phyloP scores from a whole-genome alignment of 2,329 filamentous ascomycete species.

The Alternaria triticina region DNA sequence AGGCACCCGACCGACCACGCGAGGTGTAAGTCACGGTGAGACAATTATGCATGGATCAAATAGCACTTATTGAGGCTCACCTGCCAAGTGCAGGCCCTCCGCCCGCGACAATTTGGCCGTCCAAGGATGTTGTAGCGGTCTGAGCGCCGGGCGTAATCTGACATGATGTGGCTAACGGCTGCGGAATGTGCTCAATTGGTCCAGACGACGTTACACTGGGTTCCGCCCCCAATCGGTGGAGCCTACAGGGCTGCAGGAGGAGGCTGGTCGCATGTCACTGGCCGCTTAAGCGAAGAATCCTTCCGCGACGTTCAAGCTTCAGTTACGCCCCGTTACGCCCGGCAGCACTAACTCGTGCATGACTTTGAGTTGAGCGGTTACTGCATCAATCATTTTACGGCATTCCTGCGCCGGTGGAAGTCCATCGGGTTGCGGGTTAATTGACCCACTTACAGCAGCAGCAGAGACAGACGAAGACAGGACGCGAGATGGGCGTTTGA shows the following conservation, averaged over 20 bases:
- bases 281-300: slow-evolving; percentile 21
- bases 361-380: slow-evolving; percentile 19
- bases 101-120: slow-evolving; percentile 6
- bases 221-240: slow-evolving; percentile 19
- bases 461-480: not conserved
- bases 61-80: slow-evolving; percentile 19
- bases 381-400: slow-evolving; percentile 20
- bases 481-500: slow-evolving; percentile 25
- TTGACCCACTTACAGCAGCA: slow-evolving; percentile 10
- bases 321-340: slow-evolving; percentile 23
- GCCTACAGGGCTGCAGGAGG: slow-evolving; percentile 14
- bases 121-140: slow-evolving; percentile 9
- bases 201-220: slow-evolving; percentile 2
- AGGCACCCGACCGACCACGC: slow-evolving; percentile 5
- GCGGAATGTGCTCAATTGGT: slow-evolving; percentile 19
- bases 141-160: slow-evolving; percentile 34
- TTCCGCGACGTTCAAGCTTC: slow-evolving; percentile 24
- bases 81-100: slow-evolving; percentile 8
- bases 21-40: slow-evolving; percentile 21
- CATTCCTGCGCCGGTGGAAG: not conserved
- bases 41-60: slow-evolving; percentile 14
- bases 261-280: slow-evolving; percentile 11
- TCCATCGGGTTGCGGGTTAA: slow-evolving; percentile 4
- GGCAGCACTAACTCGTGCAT: slow-evolving; percentile 16
- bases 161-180: slow-evolving; percentile 24